A percentile compares a stretch with the other conserved stretches of the same genome.
phyloP scores from a whole-genome alignment of 2,329 filamentous ascomycete species.

The Fusarium sp. region DNA sequence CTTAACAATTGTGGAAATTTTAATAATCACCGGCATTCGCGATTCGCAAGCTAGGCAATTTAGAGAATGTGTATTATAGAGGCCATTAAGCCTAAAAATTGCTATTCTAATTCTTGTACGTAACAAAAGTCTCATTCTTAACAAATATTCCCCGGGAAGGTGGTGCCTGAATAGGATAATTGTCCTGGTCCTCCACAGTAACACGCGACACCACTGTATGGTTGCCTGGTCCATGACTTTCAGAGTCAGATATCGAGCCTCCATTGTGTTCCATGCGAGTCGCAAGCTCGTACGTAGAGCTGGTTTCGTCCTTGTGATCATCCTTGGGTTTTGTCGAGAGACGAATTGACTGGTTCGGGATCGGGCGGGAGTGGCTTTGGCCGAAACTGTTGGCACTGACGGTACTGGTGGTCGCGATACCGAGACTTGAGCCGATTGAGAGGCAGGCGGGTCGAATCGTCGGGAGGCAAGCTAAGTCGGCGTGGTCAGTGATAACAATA shows the following conservation, averaged over 20 bases:
- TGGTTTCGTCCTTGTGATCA: not conserved
- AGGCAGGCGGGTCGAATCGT: not conserved
- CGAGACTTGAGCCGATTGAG: not conserved
- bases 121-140: not conserved
- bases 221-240: not conserved
- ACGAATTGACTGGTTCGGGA: not conserved
- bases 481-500: no score
- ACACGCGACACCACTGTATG: not conserved
- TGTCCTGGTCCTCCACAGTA: not conserved
- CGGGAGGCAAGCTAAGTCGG: not conserved
- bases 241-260: not conserved
- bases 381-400: not conserved
- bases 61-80: not conserved
- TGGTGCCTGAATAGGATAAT: not conserved
- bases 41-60: not conserved
- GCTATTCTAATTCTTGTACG: not conserved
- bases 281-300: not conserved
- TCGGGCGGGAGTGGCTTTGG: not conserved
- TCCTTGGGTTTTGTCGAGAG: not conserved
- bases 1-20: fast-evolving
- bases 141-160: not conserved
- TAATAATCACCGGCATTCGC: not conserved
- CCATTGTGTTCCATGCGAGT: not conserved
- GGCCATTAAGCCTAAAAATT: not conserved
- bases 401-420: not conserved